Evolutionary conservation across 2,329 filamentous ascomycete genomes (phyloP), one percentile per base, ranked within the genome.

Genomic region (Pseudogymnoascus sp.): DNA sequence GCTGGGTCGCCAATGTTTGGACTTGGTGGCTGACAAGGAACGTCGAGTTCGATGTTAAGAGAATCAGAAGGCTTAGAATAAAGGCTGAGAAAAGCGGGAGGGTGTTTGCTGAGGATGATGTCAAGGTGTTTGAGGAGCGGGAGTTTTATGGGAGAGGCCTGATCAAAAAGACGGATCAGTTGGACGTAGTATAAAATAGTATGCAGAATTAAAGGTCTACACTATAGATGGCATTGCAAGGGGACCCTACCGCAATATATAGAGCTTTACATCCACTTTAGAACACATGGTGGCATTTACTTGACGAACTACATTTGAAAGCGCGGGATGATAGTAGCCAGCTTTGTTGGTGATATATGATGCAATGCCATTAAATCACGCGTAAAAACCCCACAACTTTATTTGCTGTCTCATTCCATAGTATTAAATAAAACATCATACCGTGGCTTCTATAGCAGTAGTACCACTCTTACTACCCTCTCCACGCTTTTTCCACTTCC

Each of bases 11-110:
- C 1, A 77, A 73, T 67, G 34, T 72, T 12, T 77, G 73, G 73
- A 77, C 75, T 8, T 78, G 76, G 76, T 77, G 72, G 71, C 65
- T 79, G 60, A 79, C 77, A 11, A 68, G 73, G 39, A 74, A 76
- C 63, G 72, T 76, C 5, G 77, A 78, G 67, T 73, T 70, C 63
- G 75, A 77, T 69, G 74, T 77, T 11, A 70, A 70, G 66, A 68
- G 69, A 31, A 68, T 75, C 37, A 63, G 69, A 57, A 69, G 70
- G 45, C 57, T 72, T 21, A 69, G 73, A 18, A 72, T 72, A 51
- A 67, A 72, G 64, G 68, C 71, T 10, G 68, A 69, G 60, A 72
- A 64, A 51, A 65, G 68, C 12, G 73, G 72, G 23, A 66, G 51
- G 37, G 64, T 73, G 1, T 73, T 66, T 67, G 66, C 67, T 7